Base-by-base conservation (phyloP, 2,329 filamentous ascomycete species). In the Aspergillus hortae region DNA sequence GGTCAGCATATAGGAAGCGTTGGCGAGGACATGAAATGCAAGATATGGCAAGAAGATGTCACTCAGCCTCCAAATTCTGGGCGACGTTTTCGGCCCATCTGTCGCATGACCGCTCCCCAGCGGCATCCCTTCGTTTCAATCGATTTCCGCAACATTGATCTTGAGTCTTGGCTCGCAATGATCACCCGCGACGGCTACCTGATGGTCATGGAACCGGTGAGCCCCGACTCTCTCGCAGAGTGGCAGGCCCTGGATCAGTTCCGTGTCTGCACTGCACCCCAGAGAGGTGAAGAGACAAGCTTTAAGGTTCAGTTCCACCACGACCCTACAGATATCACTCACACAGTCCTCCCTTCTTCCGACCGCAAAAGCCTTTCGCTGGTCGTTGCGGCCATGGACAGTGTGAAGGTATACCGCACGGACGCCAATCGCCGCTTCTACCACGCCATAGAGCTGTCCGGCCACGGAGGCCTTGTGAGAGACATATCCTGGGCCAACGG, bases 401-500 rank as follows among this genome's bases (percentile, higher is more conserved):
- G 81, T 0, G 90, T 95, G 46, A 87, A 86, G 63, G 78, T 99
- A 17, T 97, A 92, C 73, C 83, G 94, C 48, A 92, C 90, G 2
- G 75, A 85, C 74, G 74, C 83, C 67, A 76, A 81, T 49, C 88
- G 89, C 55, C 87, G 90, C 53, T 95, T 97, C 66, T 96, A 95
- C 67, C 82, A 89, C 6, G 91, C 91, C 0, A 85, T 87, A 17
- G 87, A 91, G 65, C 76, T 97, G 14, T 77, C 78, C 27, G 85
- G 85, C 1, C 89, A 96, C 61, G 80, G 83, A 6, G 85, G 86
- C 1, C 79, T 97, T 36, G 88, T 96, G 6, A 81, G 92, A 44
- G 92, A 96, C 67, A 83, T 96, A 1, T 87, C 90, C 2, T 99
- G 94, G 94, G 90, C 92, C 1, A 88, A 91, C 44, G 92, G 91